These are phyloP conservation scores for Chytridium lagenaria DNA, from an alignment of 371 early-diverging fungal species.

Conservation along the genomic window DNA sequence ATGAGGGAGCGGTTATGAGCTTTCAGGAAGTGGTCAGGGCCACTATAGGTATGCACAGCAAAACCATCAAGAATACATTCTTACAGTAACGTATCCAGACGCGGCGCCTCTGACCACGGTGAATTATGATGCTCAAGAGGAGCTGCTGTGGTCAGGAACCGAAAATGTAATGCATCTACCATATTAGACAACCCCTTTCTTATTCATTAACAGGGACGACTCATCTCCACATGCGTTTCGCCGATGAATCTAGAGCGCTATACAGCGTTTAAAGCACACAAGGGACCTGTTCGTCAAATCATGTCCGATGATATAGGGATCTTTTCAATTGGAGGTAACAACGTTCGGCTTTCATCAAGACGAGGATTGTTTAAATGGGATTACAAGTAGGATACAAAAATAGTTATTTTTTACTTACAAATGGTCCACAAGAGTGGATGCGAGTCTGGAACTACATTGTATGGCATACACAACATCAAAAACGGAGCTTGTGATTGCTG, in stretches of 20 bases:
- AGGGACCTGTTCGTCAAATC: slow-evolving; percentile 70
- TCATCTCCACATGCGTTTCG: slow-evolving; percentile 5
- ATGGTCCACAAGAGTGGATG: neutral
- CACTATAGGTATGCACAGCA: neutral
- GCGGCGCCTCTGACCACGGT: neutral
- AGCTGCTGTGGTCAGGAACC: slow-evolving; percentile 79
- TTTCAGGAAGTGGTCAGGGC: neutral
- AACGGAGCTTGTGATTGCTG: slow-evolving; percentile 71
- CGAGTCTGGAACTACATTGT: neutral
- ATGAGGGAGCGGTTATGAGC: neutral
- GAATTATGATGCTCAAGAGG: slow-evolving; percentile 76
- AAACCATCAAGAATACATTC: neutral
- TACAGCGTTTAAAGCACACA: slow-evolving; percentile 71
- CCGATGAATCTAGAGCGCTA: slow-evolving; percentile 44
- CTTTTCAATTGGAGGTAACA: slow-evolving; percentile 69
- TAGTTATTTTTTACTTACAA: neutral
- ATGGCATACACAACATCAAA: slow-evolving; percentile 70
- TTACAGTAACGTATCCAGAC: neutral
- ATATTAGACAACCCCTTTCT: no score
- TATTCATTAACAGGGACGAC: slow-evolving; percentile 24
- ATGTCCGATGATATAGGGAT: slow-evolving; percentile 70
- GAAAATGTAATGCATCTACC: slow-evolving; percentile 61
- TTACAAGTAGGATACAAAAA: neutral
- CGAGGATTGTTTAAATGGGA: slow-evolving; percentile 76
- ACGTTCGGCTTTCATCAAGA: slow-evolving; percentile 69